Base-by-base conservation (phyloP, 805 yeast species). In the Starmerella cellae region DNA sequence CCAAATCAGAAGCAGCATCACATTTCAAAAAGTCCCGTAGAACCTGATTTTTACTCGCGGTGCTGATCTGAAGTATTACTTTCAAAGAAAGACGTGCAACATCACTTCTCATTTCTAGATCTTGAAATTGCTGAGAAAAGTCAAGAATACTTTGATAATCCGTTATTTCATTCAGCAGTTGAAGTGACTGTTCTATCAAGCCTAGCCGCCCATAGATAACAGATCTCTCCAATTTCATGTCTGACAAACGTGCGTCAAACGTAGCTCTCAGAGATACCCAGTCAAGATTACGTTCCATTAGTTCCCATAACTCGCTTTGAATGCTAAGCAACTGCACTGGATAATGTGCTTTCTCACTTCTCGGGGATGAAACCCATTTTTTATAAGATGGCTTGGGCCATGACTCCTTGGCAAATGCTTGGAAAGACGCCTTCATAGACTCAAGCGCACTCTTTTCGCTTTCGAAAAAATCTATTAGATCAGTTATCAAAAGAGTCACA, bases 111-210 rank as follows among this genome's bases (percentile, higher is more conserved):
- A 37, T 29, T 4, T 4, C 22, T 9, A 16, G 32, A 9, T 41
- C 45, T 4, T 17, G 20, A 11, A 29, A 20, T 11, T 14, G 19
- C 21, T 30, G 18, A 5, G 38, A 30, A 39, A 56, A 65, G 27
- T 56, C 53, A 6, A 63, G 44, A 2, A 65, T 57, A 4, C 60
- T 50, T 5, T 54, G 50, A 42, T 54, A 65, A 37, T 65, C 69
- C 2, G 56, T 49, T 13, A 61, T 44, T 2, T 48, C 46, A n/a
- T 43, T 47, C 34, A 65, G 51, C 19, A 58, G 48, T 17, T 55
- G 56, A 26, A 65, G 38, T 21, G 62, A 51, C 28, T 57, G 54
- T 30, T 55, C 60, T 42, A 61, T 63, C 8, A 55, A 48, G 5
- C 62, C 62, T 6, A 61, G 44, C 8, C 53, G 50, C 20, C 57